Evolutionary conservation across 768 basidiomycete genomes (phyloP).

Genomic region (Suillus clintonianus): DNA sequence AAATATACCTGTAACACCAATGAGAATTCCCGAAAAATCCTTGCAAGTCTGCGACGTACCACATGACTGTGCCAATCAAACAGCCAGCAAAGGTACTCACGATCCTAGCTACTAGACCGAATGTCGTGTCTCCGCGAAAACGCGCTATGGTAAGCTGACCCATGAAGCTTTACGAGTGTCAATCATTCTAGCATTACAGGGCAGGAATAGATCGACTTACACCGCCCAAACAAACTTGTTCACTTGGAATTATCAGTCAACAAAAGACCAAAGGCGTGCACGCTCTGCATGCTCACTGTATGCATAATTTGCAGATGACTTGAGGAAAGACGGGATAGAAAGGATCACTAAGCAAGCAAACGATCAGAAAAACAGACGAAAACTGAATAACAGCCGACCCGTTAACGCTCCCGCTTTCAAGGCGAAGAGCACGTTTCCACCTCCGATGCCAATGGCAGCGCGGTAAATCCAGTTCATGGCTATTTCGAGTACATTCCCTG

Average conservation of each 20-base stretch:
- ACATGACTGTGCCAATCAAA: constrained; percentile 61
- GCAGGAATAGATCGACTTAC: constrained; percentile 36
- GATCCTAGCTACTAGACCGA: constrained; percentile 62
- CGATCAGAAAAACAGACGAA: neutral
- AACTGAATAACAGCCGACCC: constrained; percentile 34
- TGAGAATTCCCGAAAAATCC: neutral
- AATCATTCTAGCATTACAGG: neutral
- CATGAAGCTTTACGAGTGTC: constrained; percentile 54
- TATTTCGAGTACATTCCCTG: constrained; percentile 57
- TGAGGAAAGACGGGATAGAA: constrained; percentile 59
- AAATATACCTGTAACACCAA: constrained; percentile 58
- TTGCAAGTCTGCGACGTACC: constrained; percentile 44
- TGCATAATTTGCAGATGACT: constrained; percentile 54
- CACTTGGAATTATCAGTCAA: constrained; percentile 34
- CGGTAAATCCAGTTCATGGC: constrained; percentile 49
- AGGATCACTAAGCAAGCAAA: constrained; percentile 46
- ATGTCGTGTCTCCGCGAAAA: constrained; percentile 76
- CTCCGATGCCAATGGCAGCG: constrained; percentile 39
- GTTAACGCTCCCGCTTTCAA: constrained; percentile 71
- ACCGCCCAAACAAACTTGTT: constrained; percentile 74
- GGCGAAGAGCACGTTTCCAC: constrained; percentile 68
- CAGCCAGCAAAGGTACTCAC: constrained; percentile 68
- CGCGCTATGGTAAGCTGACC: constrained; percentile 70
- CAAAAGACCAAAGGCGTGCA: neutral
- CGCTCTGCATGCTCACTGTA: constrained; percentile 49